These are phyloP conservation scores for Ajuga reptans DNA, from an alignment of 305 asterid genomes.

Conservation along the genomic window DNA sequence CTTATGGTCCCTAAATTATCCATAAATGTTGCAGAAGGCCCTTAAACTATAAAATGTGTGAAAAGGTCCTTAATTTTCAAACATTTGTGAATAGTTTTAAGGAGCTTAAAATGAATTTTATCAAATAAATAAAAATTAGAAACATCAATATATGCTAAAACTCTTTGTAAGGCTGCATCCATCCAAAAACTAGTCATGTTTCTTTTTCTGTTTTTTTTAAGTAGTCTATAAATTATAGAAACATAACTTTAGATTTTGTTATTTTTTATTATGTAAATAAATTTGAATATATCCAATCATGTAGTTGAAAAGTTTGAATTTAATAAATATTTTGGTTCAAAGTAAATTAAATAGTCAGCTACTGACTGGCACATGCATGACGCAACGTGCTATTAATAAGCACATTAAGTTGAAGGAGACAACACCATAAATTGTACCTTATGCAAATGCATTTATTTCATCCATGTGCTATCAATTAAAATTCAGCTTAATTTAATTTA, in stretches of 20 bases:
- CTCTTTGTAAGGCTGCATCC: no score
- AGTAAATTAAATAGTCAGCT: neutral
- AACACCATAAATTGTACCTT: slow-evolving; percentile 35
- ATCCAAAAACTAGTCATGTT: no score
- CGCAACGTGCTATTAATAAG: slow-evolving; percentile 21
- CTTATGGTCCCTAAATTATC: no score
- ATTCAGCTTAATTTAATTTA: neutral
- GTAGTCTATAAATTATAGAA: no score
- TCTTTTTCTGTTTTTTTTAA: no score
- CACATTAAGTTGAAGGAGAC: slow-evolving; percentile 43
- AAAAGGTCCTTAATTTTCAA: no score
- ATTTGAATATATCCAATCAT: neutral
- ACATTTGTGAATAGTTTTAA: no score
- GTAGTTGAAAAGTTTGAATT: neutral
- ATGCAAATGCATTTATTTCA: slow-evolving; percentile 24
- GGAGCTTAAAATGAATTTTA: no score
- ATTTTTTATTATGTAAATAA: neutral
- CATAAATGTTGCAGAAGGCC: no score
- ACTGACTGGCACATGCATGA: slow-evolving; percentile 42
- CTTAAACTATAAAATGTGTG: no score
- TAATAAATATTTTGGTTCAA: neutral
- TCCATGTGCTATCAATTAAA: slow-evolving; percentile 22
- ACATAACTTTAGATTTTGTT: neutral
- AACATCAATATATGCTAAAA: no score
- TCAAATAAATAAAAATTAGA: no score